Evolutionary conservation across 2,329 filamentous ascomycete species (phyloP), one percentile per base, ranked within the genome.

Genomic region (Cladorrhinum sp.): DNA sequence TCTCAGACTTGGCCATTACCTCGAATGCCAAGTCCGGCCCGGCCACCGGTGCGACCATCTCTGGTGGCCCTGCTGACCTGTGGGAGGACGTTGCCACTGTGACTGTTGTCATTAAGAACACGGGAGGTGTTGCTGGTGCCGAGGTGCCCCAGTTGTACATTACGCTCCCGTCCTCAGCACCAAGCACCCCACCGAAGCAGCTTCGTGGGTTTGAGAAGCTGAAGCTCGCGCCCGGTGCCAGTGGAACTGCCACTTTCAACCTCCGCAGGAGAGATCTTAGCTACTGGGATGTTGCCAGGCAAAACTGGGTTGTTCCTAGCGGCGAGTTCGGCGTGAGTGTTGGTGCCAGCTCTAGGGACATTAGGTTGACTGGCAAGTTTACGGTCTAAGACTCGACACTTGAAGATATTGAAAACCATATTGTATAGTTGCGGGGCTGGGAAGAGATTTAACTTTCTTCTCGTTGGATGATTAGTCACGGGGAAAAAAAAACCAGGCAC

Each of bases 101-200:
- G 12, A 84, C 82, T 0, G 82, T 83, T 0, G 85, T 78, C 1
- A 76, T 93, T 38, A 82, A 79, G 59, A 93, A 93, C 77, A 84
- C 79, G 1, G 89, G 89, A 32, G 70, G 67, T 0, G 75, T 85
- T 0, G 72, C 75, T 1, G 88, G 88, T 20, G 86, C 88, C 63
- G 85, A 89, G 63, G 84, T 91, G 0, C 78, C 84, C 0, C 89
- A 92, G 78, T 73, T 90, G 4, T 83, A 81, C 67, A 68, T 83
- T 20, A 73, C 74, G 7, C 74, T 79, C 52, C 78, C 80, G 3
- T 66, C 74, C 29, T 69, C 73, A 9, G 74, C 75, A 22, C 73
- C 72, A 3, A 64, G 72, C 2, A 72, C 76, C 2, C 79, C 79
- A 50, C 73, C 74, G 0, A 74, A 74, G 61, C 84, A 87, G 69